Evolutionary conservation across 768 basidiomycete species (phyloP), one percentile per base, ranked within the genome.

Genomic region (Boletus sp.): DNA sequence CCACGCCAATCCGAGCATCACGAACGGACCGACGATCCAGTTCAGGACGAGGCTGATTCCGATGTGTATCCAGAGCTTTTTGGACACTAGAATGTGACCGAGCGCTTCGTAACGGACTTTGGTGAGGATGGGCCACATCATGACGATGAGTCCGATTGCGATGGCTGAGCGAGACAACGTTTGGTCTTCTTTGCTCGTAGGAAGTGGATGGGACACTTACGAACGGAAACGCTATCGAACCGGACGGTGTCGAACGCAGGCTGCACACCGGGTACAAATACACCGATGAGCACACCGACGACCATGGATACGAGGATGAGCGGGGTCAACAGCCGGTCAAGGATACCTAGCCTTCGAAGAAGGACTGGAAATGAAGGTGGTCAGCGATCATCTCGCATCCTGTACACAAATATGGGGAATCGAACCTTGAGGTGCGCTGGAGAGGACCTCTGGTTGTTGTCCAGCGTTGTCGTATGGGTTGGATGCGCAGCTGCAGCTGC

Each of bases 1-100:
- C 88, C 90, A 93, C 1, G 91, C 90, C 27, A 90, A 65, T 3
- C 76, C 90, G n/a, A 92, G 80, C 91, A 93, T 94, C 17, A 91
- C 62, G 47, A 93, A 78, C 0, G 91, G 91, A 1, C 85, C 90
- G 17, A 88, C 56, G 53, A 92, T 77, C 92, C 91, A 93, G 65
- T 91, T 92, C 25, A 93, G 72, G 27, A 84, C 23, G 19, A 92
- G 59, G 6, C 87, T 88, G 29, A 93, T 75, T 6, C 70, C 71
- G 56, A 92, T 74, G 61, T 93, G 90, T 17, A 77, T 69, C 85
- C 86, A 90, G 8, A 92, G 70, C 1, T 64, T 60, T 21, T 66
- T 68, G 1, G 83, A 78, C 2, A 71, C 65, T 58, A 91, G 79
- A 29, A 90, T 67, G 10, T 64, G 54, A 0, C 84, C 84, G 1